Evolutionary conservation across 1,284 basidiomycete species (phyloP).

Genomic region (Cryptococcus sp.): DNA sequence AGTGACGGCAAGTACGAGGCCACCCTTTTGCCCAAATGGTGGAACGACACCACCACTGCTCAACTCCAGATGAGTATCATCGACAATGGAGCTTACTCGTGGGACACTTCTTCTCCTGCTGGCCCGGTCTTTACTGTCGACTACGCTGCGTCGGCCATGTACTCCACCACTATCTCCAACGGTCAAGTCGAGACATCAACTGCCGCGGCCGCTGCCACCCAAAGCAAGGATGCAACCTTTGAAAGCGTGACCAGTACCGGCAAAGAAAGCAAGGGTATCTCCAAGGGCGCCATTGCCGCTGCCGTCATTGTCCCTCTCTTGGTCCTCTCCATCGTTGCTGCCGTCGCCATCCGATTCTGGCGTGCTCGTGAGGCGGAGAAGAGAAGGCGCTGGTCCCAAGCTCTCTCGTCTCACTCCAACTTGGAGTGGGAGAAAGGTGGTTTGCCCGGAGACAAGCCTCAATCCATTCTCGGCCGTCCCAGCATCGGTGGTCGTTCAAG

Average conservation of each 20-base stretch:
- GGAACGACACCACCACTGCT: slow-evolving; percentile 65
- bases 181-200: slow-evolving; percentile 38
- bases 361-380: slow-evolving; percentile 64
- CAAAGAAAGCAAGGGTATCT: slow-evolving; percentile 53
- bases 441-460: slow-evolving; percentile 54
- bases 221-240: slow-evolving; percentile 55
- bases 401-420: slow-evolving; percentile 43
- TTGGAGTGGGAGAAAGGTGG: slow-evolving; percentile 52
- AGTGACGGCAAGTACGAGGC: slow-evolving; percentile 60
- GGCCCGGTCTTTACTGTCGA: slow-evolving; percentile 68
- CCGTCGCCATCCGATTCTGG: slow-evolving; percentile 59
- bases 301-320: slow-evolving; percentile 71
- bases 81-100: slow-evolving; percentile 58
- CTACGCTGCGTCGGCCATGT: slow-evolving; percentile 41
- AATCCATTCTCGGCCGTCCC: slow-evolving; percentile 76
- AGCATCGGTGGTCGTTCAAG: slow-evolving; percentile 21
- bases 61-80: slow-evolving; percentile 70
- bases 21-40: slow-evolving; percentile 69
- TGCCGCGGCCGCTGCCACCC: slow-evolving; percentile 50
- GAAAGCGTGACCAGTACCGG: slow-evolving; percentile 41
- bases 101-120: slow-evolving; percentile 62
- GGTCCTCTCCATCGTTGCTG: slow-evolving; percentile 58
- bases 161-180: slow-evolving; percentile 43
- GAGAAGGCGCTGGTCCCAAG: slow-evolving; percentile 65
- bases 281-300: slow-evolving; percentile 71